phyloP scores from a whole-genome alignment of 1,139 yeast genomes.

The Candida sanyaensis region DNA sequence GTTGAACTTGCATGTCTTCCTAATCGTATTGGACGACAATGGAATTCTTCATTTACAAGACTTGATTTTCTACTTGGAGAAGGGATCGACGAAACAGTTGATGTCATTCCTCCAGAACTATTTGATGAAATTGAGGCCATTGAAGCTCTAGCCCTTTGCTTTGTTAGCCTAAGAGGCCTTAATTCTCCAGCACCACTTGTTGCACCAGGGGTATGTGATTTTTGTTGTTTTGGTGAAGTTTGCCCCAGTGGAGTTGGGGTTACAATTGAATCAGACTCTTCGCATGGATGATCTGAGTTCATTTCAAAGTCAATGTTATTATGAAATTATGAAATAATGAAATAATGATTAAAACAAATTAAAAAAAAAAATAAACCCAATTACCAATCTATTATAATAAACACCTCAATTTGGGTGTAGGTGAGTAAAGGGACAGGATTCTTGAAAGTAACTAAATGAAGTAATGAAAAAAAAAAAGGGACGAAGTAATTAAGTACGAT shows the following conservation, averaged over 20 bases:
- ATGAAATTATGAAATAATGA: too few species aligned
- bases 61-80: constrained; percentile 8
- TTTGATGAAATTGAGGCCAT: constrained; percentile 14
- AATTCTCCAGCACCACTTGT: constrained; percentile 15
- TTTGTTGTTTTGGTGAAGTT: constrained; percentile 2
- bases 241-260: constrained; percentile 8
- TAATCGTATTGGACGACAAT: constrained; percentile 34
- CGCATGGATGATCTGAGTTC: constrained; percentile 11
- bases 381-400: too few species aligned
- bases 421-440: too few species aligned
- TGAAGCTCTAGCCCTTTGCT: constrained; percentile 23
- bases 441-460: too few species aligned
- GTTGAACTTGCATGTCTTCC: constrained; percentile 19
- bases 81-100: constrained; percentile 8
- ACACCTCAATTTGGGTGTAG: too few species aligned
- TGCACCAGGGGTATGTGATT: constrained; percentile 3
- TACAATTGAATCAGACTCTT: constrained; percentile 5
- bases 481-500: too few species aligned
- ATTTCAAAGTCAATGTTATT: neutral
- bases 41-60: constrained; percentile 26
- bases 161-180: constrained; percentile 36
- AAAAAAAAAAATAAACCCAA: too few species aligned
- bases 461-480: too few species aligned
- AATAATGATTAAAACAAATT: too few species aligned
- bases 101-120: constrained; percentile 7